Base-by-base conservation (phyloP, 495 filamentous ascomycete species). In the Penicillium maclennaniae region DNA sequence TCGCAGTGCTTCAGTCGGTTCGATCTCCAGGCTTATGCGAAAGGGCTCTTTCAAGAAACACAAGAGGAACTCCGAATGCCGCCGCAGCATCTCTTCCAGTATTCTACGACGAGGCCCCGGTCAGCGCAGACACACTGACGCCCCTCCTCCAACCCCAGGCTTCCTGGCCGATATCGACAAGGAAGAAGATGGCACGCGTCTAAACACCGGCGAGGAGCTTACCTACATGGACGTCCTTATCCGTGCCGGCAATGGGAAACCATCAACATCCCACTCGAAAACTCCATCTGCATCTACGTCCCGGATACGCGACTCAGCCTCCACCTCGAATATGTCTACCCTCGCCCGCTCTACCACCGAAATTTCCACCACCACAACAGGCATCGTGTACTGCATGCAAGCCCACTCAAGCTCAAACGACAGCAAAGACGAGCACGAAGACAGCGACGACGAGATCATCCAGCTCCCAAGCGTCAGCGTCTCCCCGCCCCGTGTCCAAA, bases 51-150 rank as follows among this genome's bases (percentile, higher is more conserved):
- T 70, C 53, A 71, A 51, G 31, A 71, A 61, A n/a, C 68, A 65
- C 43, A 59, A 63, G 23, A 51, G 68, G 37, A 53, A 59, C 31
- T 63, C 69, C 12, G 72, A 71, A 23, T 49, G 55, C 10, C 62
- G 65, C 26, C 63, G 59, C 42, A 75, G 71, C 39, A 69, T 69
- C 42, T 72, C 73, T 27, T 69, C 61, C 15, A 69, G 49, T 44
- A 58, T 65, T 38, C 50, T 65, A 34, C 61, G 61, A 23, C 59
- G 49, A 17, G 45, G 54, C 31, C 45, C 63, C 23, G 45, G 52
- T 27, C 66, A 67, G 43, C 69, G 73, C 43, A 59, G 73, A 50
- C 73, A 76, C 52, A 75, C 73, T 2, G 72, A 76, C 43, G 73
- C 71, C 21, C 68, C 68, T 19, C 54, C 60, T 1, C 70, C 73